Evolutionary conservation across 2,329 filamentous ascomycete genomes (phyloP).

Genomic region (Fusarium secorum): DNA sequence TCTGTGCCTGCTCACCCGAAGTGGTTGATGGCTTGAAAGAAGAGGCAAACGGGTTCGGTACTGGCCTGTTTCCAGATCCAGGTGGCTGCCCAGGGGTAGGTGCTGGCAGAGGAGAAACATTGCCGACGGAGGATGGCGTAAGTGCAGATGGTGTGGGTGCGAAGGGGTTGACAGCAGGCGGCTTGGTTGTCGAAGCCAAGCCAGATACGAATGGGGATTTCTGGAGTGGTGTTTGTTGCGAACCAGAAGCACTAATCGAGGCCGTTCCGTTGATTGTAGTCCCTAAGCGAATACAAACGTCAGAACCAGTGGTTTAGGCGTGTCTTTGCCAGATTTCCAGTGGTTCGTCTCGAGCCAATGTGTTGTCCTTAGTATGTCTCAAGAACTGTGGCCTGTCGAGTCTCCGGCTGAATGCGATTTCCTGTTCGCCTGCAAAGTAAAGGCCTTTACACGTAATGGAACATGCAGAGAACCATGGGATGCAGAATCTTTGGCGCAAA

Average conservation of each 20-base stretch:
- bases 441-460: conserved; percentile 10
- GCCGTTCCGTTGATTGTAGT: conserved; percentile 36
- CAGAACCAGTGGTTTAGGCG: conserved; percentile 42
- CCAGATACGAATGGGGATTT: conserved; percentile 38
- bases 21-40: conserved; percentile 2
- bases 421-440: conserved; percentile 32
- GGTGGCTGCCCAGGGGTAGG: neutral
- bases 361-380: conserved; percentile 24
- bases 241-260: conserved; percentile 17
- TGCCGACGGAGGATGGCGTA: conserved; percentile 3
- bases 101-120: conserved; percentile 3
- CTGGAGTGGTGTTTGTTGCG: conserved; percentile 27
- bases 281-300: conserved; percentile 43
- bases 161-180: conserved; percentile 34
- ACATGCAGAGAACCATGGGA: conserved; percentile 21
- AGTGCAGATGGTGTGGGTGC: conserved; percentile 9
- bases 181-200: neutral
- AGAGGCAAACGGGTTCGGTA: conserved; percentile 28
- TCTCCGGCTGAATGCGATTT: conserved; percentile 40
- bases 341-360: conserved; percentile 41
- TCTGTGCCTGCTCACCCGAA: neutral
- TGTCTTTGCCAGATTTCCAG: conserved; percentile 41
- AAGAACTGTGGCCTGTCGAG: conserved; percentile 36
- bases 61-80: neutral
- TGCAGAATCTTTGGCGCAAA: conserved; percentile 40